Evolutionary conservation across 345 rosid species (phyloP), one percentile per base, ranked within the genome.

Genomic region (Iberis pinnata): DNA sequence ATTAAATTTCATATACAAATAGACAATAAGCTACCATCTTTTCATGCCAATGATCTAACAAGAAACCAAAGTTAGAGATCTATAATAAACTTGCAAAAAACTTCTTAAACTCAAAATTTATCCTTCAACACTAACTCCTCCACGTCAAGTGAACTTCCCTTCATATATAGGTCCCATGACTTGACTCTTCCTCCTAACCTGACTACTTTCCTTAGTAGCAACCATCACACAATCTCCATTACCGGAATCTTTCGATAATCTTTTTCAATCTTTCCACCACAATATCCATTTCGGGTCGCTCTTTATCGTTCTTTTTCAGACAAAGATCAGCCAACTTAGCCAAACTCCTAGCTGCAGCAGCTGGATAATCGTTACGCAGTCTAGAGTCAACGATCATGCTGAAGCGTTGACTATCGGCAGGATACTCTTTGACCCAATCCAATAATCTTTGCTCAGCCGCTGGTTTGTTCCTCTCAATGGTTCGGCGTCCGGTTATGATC

Each of bases 351-450:
- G 88, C 89, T 14, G 73, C 80, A 7, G 49, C 45, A 38, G 61
- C 18, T 0, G 87, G 74, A 53, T 70, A 87, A 57, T 84, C 74
- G 36, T 66, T 68, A 52, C 77, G 78, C 5, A 90, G 83, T 19
- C 82, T 63, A 0, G 84, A 80, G 38, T 90, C 98, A 56, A 84
- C 74, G 47, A 90, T 79, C 70, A 61, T 58, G 39, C 70, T 55
- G 56, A 90, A 87, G 26, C 58, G 84, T 61, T 64, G 78, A 44
- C 86, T 67, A 18, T 80, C 87, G 5, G 64, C 61, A n/a, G 92
- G 89, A 64, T 68, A 79, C 40, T 70, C 85, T 63, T 66, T 80
- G 33, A 90, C 85, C 96, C 96, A 90, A 37, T 84, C 81, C 45
- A 84, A 60, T 33, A 89, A 75, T 29, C 53, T 75, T 75, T 78